These are phyloP conservation scores for Geotrichum phurueaensis DNA, from an alignment of 1,139 yeast genomes.

Conservation along the genomic window DNA sequence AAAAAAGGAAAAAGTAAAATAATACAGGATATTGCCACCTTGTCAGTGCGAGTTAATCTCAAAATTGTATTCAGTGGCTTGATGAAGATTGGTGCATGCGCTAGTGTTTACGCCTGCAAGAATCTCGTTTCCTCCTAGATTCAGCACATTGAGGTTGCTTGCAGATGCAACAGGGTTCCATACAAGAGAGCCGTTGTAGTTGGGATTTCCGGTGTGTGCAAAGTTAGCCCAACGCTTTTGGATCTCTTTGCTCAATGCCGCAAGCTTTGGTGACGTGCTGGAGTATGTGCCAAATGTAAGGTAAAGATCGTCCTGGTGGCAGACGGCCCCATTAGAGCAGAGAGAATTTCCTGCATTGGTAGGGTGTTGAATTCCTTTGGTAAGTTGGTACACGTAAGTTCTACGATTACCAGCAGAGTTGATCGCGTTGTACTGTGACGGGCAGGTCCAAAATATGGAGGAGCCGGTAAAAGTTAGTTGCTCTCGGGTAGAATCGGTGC, in stretches of 20 bases:
- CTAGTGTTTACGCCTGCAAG: background rate
- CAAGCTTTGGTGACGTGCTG: slow-evolving; percentile 18
- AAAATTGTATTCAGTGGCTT: slow-evolving; percentile 7
- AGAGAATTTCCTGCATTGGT: slow-evolving; percentile 20
- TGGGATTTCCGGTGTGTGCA: slow-evolving; percentile 27
- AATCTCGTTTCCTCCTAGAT: slow-evolving; percentile 15
- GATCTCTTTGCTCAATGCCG: slow-evolving; percentile 24
- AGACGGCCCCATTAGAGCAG: slow-evolving; percentile 27
- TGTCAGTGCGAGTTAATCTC: background rate
- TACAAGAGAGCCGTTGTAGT: slow-evolving; percentile 8
- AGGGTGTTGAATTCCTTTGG: slow-evolving; percentile 29
- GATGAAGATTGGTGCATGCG: slow-evolving; percentile 5
- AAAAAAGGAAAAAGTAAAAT: background rate
- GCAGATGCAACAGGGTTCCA: slow-evolving; percentile 20
- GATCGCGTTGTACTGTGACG: slow-evolving; percentile 22
- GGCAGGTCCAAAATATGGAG: slow-evolving; percentile 25
- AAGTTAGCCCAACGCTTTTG: slow-evolving; percentile 32
- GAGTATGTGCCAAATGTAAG: slow-evolving; percentile 30
- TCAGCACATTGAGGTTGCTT: slow-evolving; percentile 15
- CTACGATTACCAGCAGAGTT: slow-evolving; percentile 1
- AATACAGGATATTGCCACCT: background rate
- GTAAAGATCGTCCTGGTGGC: slow-evolving; percentile 33
- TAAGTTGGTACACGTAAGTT: slow-evolving; percentile 28
- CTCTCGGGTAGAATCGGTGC: slow-evolving; percentile 14
- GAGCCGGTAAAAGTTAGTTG: slow-evolving; percentile 24